phyloP scores from a whole-genome alignment of 805 yeast genomes.

The Candida oleophila region DNA sequence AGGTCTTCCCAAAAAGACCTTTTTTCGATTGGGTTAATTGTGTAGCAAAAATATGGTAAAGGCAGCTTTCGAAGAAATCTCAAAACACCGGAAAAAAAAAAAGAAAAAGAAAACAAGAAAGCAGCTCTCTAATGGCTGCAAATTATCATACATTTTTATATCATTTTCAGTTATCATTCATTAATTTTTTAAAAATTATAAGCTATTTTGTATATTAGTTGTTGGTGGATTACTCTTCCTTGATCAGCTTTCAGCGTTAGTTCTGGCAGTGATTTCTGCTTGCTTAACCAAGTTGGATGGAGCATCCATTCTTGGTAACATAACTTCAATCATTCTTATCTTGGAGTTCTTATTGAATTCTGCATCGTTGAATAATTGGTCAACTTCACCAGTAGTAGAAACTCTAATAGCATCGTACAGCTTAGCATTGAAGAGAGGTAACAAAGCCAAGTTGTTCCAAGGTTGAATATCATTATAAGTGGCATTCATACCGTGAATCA shows the following conservation, averaged over 20 bases:
- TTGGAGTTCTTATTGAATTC: conserved; percentile 54
- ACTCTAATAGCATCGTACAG: conserved; percentile 55
- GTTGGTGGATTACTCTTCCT: background rate
- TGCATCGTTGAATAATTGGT: conserved; percentile 45
- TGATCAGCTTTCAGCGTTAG: conserved; percentile 12
- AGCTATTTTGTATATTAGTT: background rate
- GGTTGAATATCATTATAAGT: conserved; percentile 65
- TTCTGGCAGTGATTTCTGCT: conserved; percentile 31
- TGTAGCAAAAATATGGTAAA: too few species aligned
- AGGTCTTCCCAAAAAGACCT: too few species aligned
- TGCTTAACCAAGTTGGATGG: conserved; percentile 54
- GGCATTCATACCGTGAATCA: conserved; percentile 68
- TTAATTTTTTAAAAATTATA: too few species aligned
- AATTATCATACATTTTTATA: too few species aligned
- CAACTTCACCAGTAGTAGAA: conserved; percentile 57
- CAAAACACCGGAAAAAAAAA: too few species aligned
- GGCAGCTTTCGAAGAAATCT: too few species aligned
- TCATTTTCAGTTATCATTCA: background rate
- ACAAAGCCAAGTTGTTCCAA: conserved; percentile 62
- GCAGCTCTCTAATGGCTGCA: too few species aligned
- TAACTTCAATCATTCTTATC: conserved; percentile 65
- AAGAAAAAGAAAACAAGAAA: too few species aligned
- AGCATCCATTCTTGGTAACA: conserved; percentile 70
- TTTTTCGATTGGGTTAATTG: too few species aligned
- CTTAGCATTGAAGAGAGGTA: conserved; percentile 60